A percentile compares a stretch with the other conserved stretches of the same genome.
Evolutionary conservation across 345 rosid species (phyloP).

Genomic region (Hevea brasiliensis): DNA sequence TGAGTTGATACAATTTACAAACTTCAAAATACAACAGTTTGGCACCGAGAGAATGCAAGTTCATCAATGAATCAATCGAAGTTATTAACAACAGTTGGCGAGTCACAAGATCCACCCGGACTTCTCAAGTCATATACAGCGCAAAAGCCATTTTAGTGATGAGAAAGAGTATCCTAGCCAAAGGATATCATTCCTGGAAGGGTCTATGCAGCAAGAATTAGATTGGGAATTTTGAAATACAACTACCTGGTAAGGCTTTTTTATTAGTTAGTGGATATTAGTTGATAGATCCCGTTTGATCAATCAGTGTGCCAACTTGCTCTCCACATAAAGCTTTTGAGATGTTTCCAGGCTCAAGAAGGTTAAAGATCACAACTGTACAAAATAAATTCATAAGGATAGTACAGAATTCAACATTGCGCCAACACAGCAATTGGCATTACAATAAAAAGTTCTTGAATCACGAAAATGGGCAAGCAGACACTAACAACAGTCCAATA

Average conservation of each 20-base stretch:
- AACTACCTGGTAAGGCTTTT: neutral
- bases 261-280: neutral
- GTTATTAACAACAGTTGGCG: too few relatives aligned
- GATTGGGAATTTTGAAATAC: neutral
- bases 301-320: too few relatives aligned
- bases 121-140: neutral
- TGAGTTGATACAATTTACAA: neutral
- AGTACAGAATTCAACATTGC: neutral
- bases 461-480: neutral
- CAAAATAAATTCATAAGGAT: slow-evolving; percentile 1
- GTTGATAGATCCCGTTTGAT: slow-evolving; percentile 7
- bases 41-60: neutral
- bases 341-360: too few relatives aligned
- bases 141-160: neutral
- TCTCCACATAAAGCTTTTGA: too few relatives aligned
- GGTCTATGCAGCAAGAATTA: neutral
- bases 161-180: neutral
- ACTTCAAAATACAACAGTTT: neutral
- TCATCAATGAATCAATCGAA: neutral
- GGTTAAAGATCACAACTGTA: too few relatives aligned
- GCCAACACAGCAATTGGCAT: neutral
- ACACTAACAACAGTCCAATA: neutral
- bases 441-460: neutral
- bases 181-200: too few relatives aligned
- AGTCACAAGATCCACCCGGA: neutral